Evolutionary conservation across 2,329 filamentous ascomycete genomes (phyloP).

Genomic region (Aspergillus puulaauensis): DNA sequence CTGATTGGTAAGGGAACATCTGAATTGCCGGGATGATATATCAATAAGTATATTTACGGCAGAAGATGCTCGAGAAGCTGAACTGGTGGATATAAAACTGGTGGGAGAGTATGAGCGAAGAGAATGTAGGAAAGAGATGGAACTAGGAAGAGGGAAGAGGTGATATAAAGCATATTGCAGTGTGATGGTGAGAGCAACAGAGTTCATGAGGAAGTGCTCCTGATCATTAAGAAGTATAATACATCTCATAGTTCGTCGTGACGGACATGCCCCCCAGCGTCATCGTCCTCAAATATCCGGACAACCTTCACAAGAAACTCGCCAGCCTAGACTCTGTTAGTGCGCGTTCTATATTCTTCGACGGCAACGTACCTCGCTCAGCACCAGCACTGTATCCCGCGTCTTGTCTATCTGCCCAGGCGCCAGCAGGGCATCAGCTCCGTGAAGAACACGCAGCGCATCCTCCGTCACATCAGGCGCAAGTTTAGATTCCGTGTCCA

Average conservation of each 20-base stretch:
- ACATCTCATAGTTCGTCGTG: background rate
- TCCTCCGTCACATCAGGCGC: background rate
- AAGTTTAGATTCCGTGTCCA: background rate
- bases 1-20: too few species aligned
- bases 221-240: background rate
- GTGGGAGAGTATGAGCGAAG: too few species aligned
- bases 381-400: background rate
- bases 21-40: too few species aligned
- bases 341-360: background rate
- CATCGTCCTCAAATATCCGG: background rate
- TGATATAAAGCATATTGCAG: background rate
- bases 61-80: too few species aligned
- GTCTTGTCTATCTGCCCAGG: background rate
- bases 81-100: too few species aligned
- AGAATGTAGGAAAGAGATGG: too few species aligned
- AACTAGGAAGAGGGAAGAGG: too few species aligned
- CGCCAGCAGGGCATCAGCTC: background rate
- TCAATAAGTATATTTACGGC: too few species aligned
- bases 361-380: background rate
- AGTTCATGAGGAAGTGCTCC: background rate
- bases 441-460: background rate
- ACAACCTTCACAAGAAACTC: background rate
- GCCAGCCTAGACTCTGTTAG: background rate
- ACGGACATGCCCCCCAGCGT: background rate
- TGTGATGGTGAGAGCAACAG: background rate